phyloP scores from a whole-genome alignment of 495 filamentous ascomycete species.

The Bacidia gigantensis region DNA sequence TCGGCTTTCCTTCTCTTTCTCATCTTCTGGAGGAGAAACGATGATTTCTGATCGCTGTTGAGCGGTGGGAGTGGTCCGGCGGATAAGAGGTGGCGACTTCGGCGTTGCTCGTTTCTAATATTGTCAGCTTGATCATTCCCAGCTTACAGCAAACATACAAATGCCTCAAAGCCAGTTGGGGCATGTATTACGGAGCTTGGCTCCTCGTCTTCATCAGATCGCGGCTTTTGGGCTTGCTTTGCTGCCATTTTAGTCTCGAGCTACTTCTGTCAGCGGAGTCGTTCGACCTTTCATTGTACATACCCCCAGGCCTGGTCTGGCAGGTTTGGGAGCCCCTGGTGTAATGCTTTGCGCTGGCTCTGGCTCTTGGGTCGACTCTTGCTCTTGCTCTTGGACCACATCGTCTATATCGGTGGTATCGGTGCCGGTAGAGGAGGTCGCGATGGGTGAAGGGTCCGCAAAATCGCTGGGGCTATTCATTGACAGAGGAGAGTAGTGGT shows the following conservation, averaged over 20 bases:
- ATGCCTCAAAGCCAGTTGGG: conserved; percentile 61
- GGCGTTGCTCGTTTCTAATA: conserved; percentile 22
- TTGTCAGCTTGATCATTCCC: neutral
- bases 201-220: conserved; percentile 52
- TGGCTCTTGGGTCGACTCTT: conserved; percentile 19
- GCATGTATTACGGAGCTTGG: conserved; percentile 80
- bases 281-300: conserved; percentile 10
- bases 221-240: conserved; percentile 34
- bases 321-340: conserved; percentile 14
- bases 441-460: conserved; percentile 54
- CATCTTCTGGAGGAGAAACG: conserved; percentile 22
- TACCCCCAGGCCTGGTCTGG: conserved; percentile 28
- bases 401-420: conserved; percentile 62
- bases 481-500: conserved; percentile 11
- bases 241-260: conserved; percentile 48
- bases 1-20: conserved; percentile 25
- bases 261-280: conserved; percentile 20
- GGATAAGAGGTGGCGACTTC: conserved; percentile 17
- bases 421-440: conserved; percentile 54
- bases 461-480: conserved; percentile 18
- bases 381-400: conserved; percentile 23
- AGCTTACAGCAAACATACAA: conserved; percentile 38
- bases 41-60: conserved; percentile 23
- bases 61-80: conserved; percentile 17
- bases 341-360: conserved; percentile 27